These are phyloP conservation scores for Blastobotrys buckinghamii DNA, from an alignment of 1,139 yeast genomes.

Conservation along the genomic window DNA sequence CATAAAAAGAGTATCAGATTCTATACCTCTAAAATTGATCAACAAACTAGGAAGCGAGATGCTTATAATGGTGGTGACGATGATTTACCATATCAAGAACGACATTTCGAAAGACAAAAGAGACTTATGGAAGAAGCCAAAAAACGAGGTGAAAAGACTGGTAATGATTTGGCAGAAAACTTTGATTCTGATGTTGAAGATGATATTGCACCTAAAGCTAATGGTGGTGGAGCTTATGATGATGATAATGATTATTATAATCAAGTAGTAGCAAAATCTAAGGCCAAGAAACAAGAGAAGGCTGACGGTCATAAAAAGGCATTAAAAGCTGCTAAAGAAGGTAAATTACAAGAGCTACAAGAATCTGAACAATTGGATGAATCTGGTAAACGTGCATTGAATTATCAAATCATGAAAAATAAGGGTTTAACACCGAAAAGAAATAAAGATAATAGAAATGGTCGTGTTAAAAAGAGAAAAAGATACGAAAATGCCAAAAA, in stretches of 20 bases:
- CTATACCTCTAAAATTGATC: slow-evolving; percentile 95
- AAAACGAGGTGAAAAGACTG: slow-evolving; percentile 64
- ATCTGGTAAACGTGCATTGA: slow-evolving; percentile 90
- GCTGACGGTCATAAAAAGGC: slow-evolving; percentile 66
- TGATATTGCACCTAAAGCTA: slow-evolving; percentile 15
- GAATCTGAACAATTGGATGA: slow-evolving; percentile 49
- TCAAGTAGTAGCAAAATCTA: slow-evolving; percentile 44
- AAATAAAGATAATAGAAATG: slow-evolving; percentile 88
- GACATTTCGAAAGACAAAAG: slow-evolving; percentile 83
- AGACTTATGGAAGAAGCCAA: slow-evolving; percentile 84
- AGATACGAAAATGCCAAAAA: slow-evolving; percentile 93
- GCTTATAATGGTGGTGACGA: slow-evolving; percentile 63
- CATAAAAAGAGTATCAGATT: slow-evolving; percentile 84
- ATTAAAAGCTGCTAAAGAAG: slow-evolving; percentile 75
- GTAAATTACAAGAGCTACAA: slow-evolving; percentile 65
- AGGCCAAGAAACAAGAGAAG: slow-evolving; percentile 47
- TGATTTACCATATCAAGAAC: slow-evolving; percentile 89
- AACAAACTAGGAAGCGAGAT: slow-evolving; percentile 49
- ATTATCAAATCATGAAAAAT: slow-evolving; percentile 88
- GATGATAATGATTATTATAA: slow-evolving; percentile 44
- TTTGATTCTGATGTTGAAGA: slow-evolving; percentile 43
- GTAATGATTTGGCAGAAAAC: slow-evolving; percentile 47
- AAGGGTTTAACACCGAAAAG: slow-evolving; percentile 92
- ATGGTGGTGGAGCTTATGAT: slow-evolving; percentile 33
- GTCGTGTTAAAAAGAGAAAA: slow-evolving; percentile 97